Evolutionary conservation across 2,329 filamentous ascomycete genomes (phyloP), one percentile per base, ranked within the genome.

Genomic region (Orbilia javanica): DNA sequence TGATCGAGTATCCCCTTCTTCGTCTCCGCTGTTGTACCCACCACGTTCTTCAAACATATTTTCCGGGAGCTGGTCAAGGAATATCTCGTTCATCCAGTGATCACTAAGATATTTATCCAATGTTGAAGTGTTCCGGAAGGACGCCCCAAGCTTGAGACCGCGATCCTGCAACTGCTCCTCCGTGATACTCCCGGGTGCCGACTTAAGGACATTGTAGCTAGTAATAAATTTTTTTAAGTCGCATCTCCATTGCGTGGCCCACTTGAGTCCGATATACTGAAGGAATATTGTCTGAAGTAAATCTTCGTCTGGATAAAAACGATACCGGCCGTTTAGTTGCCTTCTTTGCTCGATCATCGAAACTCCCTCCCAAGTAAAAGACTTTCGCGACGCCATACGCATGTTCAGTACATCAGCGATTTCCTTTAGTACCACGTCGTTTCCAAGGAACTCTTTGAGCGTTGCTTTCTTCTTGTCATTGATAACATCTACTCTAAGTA

Each of bases 271-370:
- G 39, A 89, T 84, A 73, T 86, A 88, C 50, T 89, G 87, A 0
- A 89, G 82, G 29, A 89, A 84, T 4, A 89, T 84, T 1, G 86
- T 86, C 79, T 89, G 87, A 7, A 89, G 85, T 20, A 89, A 83
- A 79, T 90, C 89, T 79, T 88, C 87, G 57, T 89, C 87, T 84
- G 89, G 88, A 80, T 86, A 89, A 31, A 89, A 86, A 0, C 88
- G 85, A 81, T 90, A 90, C 70, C 88, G 87, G 3, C 87, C 87
- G 79, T 88, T 89, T 36, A 89, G 81, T 62, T 88, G 86, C 5
- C 86, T 85, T 39, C 87, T 85, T 84, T 87, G 86, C 62, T 87
- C 84, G 0, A 89, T 81, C 0, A 85, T 83, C 5, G 88, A 84
- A 2, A 84, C 85, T 18, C 82, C 82, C 1, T 82, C 81, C 88